Conservation (phyloP, 768 basidiomycete species). For the Amanita molliuscula region DNA sequence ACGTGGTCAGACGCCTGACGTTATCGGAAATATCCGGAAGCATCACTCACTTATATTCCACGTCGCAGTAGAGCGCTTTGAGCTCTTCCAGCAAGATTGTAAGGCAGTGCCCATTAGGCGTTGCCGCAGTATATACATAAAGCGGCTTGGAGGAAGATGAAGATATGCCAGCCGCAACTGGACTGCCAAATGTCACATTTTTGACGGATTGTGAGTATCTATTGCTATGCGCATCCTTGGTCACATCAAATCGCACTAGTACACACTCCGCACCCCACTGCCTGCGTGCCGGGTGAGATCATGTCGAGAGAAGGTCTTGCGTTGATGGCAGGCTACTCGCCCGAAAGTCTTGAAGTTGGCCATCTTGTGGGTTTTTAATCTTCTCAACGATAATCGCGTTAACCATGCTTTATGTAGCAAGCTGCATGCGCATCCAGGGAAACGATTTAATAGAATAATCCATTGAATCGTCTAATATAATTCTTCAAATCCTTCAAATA, state of each 20-base stretch:
- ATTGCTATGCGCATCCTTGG: no score
- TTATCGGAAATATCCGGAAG: conserved; percentile 14
- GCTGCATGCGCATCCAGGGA: neutral
- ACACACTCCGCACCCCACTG: no score
- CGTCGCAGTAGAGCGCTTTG: neutral
- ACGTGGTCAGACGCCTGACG: no score
- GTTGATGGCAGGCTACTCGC: conserved; percentile 56
- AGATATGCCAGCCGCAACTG: neutral
- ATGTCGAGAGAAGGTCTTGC: neutral
- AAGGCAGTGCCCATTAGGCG: conserved; percentile 40
- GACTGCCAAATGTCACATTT: neutral
- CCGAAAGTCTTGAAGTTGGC: conserved; percentile 46
- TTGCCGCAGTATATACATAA: conserved; percentile 28
- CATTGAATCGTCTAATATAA: no score
- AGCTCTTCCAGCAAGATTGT: conserved; percentile 43
- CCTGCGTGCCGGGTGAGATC: no score
- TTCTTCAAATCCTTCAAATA: no score
- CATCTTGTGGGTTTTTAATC: conserved; percentile 41
- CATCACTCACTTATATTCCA: neutral
- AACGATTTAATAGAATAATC: no score
- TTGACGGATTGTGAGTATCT: no score
- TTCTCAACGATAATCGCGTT: conserved; percentile 18
- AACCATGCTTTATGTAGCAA: neutral
- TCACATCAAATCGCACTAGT: no score
- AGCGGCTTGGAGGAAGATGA: conserved; percentile 15